phyloP scores from a whole-genome alignment of 306 rosid species.

The Purshia tridentata region DNA sequence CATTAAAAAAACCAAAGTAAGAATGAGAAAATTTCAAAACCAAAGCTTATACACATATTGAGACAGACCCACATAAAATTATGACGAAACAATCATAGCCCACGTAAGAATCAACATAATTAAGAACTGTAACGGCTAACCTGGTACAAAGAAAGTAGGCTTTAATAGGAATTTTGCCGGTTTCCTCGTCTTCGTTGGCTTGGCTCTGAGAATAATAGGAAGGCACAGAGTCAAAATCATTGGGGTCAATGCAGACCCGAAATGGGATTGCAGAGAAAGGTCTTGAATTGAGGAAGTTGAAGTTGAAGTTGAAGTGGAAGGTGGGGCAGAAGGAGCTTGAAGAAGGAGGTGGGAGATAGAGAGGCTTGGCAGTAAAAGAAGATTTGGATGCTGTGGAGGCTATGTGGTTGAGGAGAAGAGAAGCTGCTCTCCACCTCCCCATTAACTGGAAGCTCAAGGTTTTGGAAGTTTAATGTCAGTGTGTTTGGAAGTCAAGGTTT shows the following conservation, averaged over 20 bases:
- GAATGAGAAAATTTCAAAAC: neutral
- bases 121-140: constrained; percentile 30
- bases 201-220: constrained; percentile 14
- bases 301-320: constrained; percentile 30
- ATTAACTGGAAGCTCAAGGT: constrained; percentile 43
- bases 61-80: constrained; percentile 20
- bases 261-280: constrained; percentile 58
- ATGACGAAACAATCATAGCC: neutral
- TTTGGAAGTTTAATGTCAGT: neutral
- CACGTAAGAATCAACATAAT: constrained; percentile 17
- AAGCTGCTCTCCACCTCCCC: constrained; percentile 83
- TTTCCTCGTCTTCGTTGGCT: constrained; percentile 34
- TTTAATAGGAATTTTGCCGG: constrained; percentile 67
- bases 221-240: constrained; percentile 43
- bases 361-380: constrained; percentile 17
- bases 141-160: constrained; percentile 91
- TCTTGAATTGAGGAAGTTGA: constrained; percentile 34
- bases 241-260: constrained; percentile 25
- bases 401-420: constrained; percentile 46
- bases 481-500: neutral
- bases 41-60: neutral
- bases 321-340: constrained; percentile 15
- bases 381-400: constrained; percentile 32
- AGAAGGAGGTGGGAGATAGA: neutral
- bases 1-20: neutral